Evolutionary conservation across 1,139 yeast genomes (phyloP).

Genomic region (Geotrichum aggregatum): DNA sequence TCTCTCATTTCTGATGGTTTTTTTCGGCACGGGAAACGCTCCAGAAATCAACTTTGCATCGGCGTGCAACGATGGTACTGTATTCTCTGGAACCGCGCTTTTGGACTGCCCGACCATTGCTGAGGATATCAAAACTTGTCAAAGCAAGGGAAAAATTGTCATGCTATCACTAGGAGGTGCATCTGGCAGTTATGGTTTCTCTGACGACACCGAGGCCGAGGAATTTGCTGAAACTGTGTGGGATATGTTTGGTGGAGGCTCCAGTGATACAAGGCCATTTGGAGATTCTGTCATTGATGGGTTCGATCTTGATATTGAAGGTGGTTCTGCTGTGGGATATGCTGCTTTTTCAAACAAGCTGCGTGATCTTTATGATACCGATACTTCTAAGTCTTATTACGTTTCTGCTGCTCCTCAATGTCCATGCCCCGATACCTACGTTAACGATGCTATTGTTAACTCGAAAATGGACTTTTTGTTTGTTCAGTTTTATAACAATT

Average conservation of each 20-base stretch:
- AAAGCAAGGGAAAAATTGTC: conserved; percentile 68
- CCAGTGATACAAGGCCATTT: conserved; percentile 63
- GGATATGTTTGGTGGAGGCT: conserved; percentile 82
- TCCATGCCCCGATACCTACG: conserved; percentile 82
- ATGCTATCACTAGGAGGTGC: conserved; percentile 88
- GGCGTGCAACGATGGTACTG: conserved; percentile 41
- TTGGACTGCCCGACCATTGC: conserved; percentile 41
- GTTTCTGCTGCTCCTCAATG: conserved; percentile 96
- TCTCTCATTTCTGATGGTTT: conserved; percentile 63
- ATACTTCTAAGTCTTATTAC: conserved; percentile 53
- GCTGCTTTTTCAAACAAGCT: conserved; percentile 51
- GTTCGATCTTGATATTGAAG: conserved; percentile 69
- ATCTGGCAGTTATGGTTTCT: conserved; percentile 71
- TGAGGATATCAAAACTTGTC: conserved; percentile 80
- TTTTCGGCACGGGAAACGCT: conserved; percentile 46
- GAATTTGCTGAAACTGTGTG: conserved; percentile 72
- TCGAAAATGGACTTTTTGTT: conserved; percentile 79
- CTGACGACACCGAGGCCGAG: conserved; percentile 57
- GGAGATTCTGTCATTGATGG: conserved; percentile 66
- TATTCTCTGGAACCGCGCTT: conserved; percentile 33
- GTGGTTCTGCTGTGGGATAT: conserved; percentile 49
- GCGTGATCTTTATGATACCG: conserved; percentile 50
- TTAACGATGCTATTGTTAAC: conserved; percentile 60
- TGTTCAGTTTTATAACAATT: conserved; percentile 90
- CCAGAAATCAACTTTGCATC: conserved; percentile 64